Evolutionary conservation across 83 land plant species (phyloP).

Genomic region (Larix sibirica): DNA sequence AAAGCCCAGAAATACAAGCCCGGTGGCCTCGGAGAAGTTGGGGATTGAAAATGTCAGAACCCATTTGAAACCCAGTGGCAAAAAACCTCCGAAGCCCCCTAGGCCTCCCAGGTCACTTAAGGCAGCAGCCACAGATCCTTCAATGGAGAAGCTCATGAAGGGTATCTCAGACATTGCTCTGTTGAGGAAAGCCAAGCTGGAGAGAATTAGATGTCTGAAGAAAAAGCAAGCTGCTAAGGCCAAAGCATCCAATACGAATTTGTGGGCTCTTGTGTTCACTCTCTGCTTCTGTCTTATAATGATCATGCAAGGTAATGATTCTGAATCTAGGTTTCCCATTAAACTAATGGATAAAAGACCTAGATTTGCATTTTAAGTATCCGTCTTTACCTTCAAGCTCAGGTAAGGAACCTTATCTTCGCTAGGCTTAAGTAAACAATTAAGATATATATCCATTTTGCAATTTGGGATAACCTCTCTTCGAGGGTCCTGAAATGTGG

Average conservation of each 20-base stretch:
- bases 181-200: conserved; percentile 41
- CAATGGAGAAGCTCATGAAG: conserved; percentile 35
- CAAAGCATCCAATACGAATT: conserved; percentile 12
- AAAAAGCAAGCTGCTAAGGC: conserved; percentile 38
- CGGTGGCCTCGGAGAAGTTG: neutral
- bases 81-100: conserved; percentile 29
- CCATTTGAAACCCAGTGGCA: conserved; percentile 24
- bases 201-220: conserved; percentile 37
- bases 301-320: conserved; percentile 38
- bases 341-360: neutral
- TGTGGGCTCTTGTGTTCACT: conserved; percentile 40
- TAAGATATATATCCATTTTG: too few species aligned
- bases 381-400: too few species aligned
- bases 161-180: conserved; percentile 37
- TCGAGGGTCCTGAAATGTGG: too few species aligned
- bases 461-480: too few species aligned
- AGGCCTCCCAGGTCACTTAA: conserved; percentile 44
- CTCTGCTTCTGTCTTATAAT: conserved; percentile 38
- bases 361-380: neutral
- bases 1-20: neutral
- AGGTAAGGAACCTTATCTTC: too few species aligned
- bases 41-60: neutral
- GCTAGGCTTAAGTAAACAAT: too few species aligned
- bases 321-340: neutral
- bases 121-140: conserved; percentile 34